Evolutionary conservation across 371 early-diverging fungal genomes (phyloP).

Genomic region (Batkoa obscura): DNA sequence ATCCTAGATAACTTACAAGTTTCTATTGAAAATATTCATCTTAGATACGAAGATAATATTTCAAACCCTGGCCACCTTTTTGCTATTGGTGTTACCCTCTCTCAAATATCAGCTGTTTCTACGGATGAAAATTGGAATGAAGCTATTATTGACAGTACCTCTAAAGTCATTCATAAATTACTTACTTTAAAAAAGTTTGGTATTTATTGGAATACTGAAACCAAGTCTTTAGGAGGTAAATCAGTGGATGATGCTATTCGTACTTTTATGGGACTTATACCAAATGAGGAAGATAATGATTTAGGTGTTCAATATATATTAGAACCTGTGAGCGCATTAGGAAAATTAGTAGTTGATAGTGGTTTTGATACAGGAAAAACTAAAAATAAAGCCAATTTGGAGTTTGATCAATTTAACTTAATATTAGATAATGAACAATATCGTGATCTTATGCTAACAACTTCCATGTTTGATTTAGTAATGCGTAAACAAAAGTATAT

Average conservation of each 20-base stretch:
- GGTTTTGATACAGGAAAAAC: conserved; percentile 35
- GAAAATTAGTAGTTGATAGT: conserved; percentile 48
- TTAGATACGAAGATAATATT: conserved; percentile 79
- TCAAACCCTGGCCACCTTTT: conserved; percentile 60
- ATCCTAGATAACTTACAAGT: conserved; percentile 93
- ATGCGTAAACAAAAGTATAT: conserved; percentile 61
- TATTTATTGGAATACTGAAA: conserved; percentile 78
- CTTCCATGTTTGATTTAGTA: conserved; percentile 63
- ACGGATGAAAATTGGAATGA: conserved; percentile 80
- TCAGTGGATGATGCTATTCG: conserved; percentile 25
- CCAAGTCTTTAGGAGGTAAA: conserved; percentile 34
- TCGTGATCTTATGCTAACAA: conserved; percentile 50
- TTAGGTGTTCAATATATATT: conserved; percentile 63
- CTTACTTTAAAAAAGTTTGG: conserved; percentile 59
- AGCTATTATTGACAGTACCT: conserved; percentile 54
- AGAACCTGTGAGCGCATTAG: conserved; percentile 82
- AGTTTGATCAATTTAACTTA: conserved; percentile 86
- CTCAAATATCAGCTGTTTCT: conserved; percentile 78
- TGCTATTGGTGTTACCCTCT: conserved; percentile 77
- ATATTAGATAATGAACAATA: conserved; percentile 82
- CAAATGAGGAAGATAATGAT: conserved; percentile 18
- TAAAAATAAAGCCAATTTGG: conserved; percentile 40
- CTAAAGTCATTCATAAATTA: conserved; percentile 69
- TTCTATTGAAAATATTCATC: conserved; percentile 83
- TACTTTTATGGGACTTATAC: conserved; percentile 17